phyloP scores from a whole-genome alignment of 495 filamentous ascomycete species.

The Lentithecium fluviatile region DNA sequence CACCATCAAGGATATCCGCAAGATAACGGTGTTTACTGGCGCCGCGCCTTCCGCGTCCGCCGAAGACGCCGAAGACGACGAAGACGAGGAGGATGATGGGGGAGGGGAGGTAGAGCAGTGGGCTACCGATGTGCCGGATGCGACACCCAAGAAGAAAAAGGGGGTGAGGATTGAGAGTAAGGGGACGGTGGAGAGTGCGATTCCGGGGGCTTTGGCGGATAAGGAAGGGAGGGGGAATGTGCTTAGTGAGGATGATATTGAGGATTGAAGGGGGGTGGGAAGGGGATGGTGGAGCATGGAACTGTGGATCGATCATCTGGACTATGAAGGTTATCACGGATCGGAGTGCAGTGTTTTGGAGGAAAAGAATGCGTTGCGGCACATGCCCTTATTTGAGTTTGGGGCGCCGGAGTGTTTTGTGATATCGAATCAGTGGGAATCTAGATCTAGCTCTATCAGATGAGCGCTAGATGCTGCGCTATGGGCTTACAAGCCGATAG shows the following conservation, averaged over 20 bases:
- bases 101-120: conserved; percentile 47
- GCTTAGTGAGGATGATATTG: conserved; percentile 94
- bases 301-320: too few species aligned
- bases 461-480: too few species aligned
- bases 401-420: too few species aligned
- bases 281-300: neutral
- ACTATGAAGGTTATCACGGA: too few species aligned
- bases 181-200: neutral
- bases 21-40: conserved; percentile 65
- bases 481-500: too few species aligned
- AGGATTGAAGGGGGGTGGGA: conserved; percentile 54
- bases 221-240: conserved; percentile 63
- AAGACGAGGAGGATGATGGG: conserved; percentile 45
- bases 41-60: conserved; percentile 39
- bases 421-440: too few species aligned
- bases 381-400: too few species aligned
- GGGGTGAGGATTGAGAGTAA: conserved; percentile 15
- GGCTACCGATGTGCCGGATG: conserved; percentile 52
- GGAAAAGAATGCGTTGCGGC: too few species aligned
- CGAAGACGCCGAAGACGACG: conserved; percentile 31
- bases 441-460: too few species aligned
- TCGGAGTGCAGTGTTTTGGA: too few species aligned
- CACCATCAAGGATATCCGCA: conserved; percentile 57
- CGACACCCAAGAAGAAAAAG: conserved; percentile 19
- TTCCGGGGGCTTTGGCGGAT: conserved; percentile 33